These are phyloP conservation scores for Aspergillus fructus DNA, from an alignment of 2,329 filamentous ascomycete species.

Conservation along the genomic window DNA sequence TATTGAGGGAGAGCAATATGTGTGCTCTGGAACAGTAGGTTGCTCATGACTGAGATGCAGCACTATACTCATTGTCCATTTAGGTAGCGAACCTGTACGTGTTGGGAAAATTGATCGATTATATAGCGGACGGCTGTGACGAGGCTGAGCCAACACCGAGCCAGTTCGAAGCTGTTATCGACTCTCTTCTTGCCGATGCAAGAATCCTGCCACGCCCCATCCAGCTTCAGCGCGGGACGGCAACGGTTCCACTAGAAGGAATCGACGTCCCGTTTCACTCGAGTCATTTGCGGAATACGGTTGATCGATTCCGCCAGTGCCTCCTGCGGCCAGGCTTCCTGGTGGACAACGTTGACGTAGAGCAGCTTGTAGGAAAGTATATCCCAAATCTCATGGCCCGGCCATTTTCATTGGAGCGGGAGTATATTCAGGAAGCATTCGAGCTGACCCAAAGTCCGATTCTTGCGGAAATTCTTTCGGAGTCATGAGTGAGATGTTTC, in stretches of 20 bases:
- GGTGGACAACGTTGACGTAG: slow-evolving; percentile 73
- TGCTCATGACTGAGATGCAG: neutral
- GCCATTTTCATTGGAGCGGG: slow-evolving; percentile 89
- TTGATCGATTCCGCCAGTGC: slow-evolving; percentile 96
- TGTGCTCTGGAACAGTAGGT: slow-evolving; percentile 59
- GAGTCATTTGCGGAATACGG: slow-evolving; percentile 90
- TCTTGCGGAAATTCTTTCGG: slow-evolving; percentile 14
- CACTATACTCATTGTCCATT: neutral
- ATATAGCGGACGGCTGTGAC: slow-evolving; percentile 5
- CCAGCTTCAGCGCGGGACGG: slow-evolving; percentile 88
- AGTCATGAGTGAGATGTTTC: neutral
- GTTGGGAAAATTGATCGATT: slow-evolving; percentile 17
- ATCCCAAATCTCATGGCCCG: slow-evolving; percentile 95
- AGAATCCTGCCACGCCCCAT: slow-evolving; percentile 68
- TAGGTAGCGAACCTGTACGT: slow-evolving; percentile 19
- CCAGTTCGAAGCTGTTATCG: slow-evolving; percentile 4
- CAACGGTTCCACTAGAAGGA: slow-evolving; percentile 88
- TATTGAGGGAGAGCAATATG: slow-evolving; percentile 66
- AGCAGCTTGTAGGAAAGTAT: slow-evolving; percentile 93
- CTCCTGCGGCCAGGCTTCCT: slow-evolving; percentile 43
- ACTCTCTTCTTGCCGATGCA: slow-evolving; percentile 69
- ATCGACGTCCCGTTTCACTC: slow-evolving; percentile 93
- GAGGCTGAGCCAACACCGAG: neutral
- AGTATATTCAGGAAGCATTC: slow-evolving; percentile 98
- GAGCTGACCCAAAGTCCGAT: slow-evolving; percentile 64